These are phyloP conservation scores for Huntiella decipiens DNA, from an alignment of 2,329 filamentous ascomycete genomes.

Conservation along the genomic window DNA sequence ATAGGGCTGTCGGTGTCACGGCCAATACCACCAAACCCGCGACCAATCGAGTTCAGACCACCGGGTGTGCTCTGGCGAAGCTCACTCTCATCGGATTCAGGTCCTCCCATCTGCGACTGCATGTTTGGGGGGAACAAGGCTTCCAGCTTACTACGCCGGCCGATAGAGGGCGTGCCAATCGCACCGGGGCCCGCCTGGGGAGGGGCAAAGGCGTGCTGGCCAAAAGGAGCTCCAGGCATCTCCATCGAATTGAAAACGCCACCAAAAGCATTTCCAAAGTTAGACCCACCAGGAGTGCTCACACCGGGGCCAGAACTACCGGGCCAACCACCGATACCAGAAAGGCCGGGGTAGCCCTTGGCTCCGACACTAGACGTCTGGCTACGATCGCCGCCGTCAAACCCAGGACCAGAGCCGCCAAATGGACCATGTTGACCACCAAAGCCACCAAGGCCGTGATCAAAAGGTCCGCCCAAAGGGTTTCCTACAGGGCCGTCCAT, in stretches of 20 bases:
- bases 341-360: constrained; percentile 48
- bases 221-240: constrained; percentile 56
- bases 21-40: constrained; percentile 33
- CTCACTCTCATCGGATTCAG: constrained; percentile 50
- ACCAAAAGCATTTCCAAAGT: constrained; percentile 44
- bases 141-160: constrained; percentile 63
- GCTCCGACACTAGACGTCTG: constrained; percentile 79
- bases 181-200: constrained; percentile 26
- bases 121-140: constrained; percentile 75
- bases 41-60: constrained; percentile 48
- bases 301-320: constrained; percentile 25
- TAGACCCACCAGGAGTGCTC: constrained; percentile 1
- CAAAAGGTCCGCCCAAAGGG: constrained; percentile 11
- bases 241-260: constrained; percentile 58
- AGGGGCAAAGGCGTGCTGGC: constrained; percentile 54
- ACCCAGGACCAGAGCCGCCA: constrained; percentile 20
- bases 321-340: constrained; percentile 43
- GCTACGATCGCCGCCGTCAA: constrained; percentile 69
- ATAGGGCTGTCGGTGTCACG: constrained; percentile 43
- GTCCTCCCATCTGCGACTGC: constrained; percentile 73
- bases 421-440: constrained; percentile 34
- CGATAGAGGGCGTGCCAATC: constrained; percentile 43
- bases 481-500: constrained; percentile 5
- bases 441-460: constrained; percentile 29
- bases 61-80: constrained; percentile 33